Percentiles rank a stretch among this genome's conserved stretches.
Conservation (phyloP, 1,284 basidiomycete genomes). For the Pyrrhoderma noxium region DNA sequence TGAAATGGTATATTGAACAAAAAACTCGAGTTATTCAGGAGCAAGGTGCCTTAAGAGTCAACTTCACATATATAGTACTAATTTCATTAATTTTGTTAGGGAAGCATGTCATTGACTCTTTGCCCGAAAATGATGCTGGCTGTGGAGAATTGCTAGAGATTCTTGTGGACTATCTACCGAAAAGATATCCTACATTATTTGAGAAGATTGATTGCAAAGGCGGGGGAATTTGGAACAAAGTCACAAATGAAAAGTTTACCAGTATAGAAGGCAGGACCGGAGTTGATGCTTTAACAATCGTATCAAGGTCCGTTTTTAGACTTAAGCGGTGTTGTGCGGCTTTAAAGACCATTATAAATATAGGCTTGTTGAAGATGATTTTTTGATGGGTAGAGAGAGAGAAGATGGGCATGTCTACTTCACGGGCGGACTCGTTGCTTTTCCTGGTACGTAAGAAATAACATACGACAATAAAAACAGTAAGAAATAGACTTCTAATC, state of each 20-base stretch:
- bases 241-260: slow-evolving; percentile 27
- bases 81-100: slow-evolving; percentile 20
- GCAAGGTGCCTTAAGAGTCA: slow-evolving; percentile 27
- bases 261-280: slow-evolving; percentile 23
- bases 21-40: slow-evolving; percentile 32
- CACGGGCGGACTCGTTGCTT: slow-evolving; percentile 33
- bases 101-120: slow-evolving; percentile 31
- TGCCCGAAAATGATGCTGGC: slow-evolving; percentile 33
- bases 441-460: slow-evolving; percentile 26
- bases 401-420: slow-evolving; percentile 34
- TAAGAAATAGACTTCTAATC: not conserved
- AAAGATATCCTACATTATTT: slow-evolving; percentile 35
- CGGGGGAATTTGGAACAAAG: slow-evolving; percentile 31
- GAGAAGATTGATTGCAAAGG: slow-evolving; percentile 18
- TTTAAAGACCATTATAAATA: too few relatives aligned
- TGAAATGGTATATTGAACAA: slow-evolving; percentile 32
- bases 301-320: slow-evolving; percentile 23
- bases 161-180: slow-evolving; percentile 32
- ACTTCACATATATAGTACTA: too few relatives aligned
- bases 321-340: not conserved
- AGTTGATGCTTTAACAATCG: slow-evolving; percentile 28
- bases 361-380: slow-evolving; percentile 35
- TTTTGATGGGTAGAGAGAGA: slow-evolving; percentile 33
- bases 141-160: slow-evolving; percentile 33
- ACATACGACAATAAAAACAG: too few relatives aligned